Percentiles rank a stretch among this genome's conserved stretches.
phyloP scores from a whole-genome alignment of 768 basidiomycete genomes.

The Lanmaoa rubissima region DNA sequence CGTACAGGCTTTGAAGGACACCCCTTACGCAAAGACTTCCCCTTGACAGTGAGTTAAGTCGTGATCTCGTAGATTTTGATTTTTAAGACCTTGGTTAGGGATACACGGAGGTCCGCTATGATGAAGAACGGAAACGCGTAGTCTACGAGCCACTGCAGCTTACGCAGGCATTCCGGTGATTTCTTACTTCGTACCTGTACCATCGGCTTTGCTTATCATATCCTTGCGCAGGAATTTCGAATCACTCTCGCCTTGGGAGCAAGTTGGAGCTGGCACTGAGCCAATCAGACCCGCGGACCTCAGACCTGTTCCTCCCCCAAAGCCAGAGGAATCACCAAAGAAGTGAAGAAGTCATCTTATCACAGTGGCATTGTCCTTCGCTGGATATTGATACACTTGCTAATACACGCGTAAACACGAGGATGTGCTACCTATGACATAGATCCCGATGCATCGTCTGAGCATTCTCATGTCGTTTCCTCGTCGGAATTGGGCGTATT shows the following conservation, averaged over 20 bases:
- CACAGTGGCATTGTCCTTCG: neutral
- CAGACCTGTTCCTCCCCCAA: slow-evolving; percentile 73
- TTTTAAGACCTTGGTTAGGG: slow-evolving; percentile 51
- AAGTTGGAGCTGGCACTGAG: slow-evolving; percentile 69
- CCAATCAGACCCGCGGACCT: slow-evolving; percentile 64
- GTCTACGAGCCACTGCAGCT: slow-evolving; percentile 97
- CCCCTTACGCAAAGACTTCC: slow-evolving; percentile 97
- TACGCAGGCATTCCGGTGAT: slow-evolving; percentile 95
- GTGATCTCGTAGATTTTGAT: neutral
- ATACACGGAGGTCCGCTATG: slow-evolving; percentile 97
- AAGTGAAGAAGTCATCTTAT: slow-evolving; percentile 46
- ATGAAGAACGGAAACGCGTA: slow-evolving; percentile 95
- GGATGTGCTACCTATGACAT: slow-evolving; percentile 7
- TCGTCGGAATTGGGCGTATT: slow-evolving; percentile 1
- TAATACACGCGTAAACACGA: slow-evolving; percentile 11
- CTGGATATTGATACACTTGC: slow-evolving; percentile 13
- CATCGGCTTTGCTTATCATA: neutral
- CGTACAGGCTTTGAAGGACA: slow-evolving; percentile 89
- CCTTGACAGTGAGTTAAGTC: slow-evolving; percentile 69
- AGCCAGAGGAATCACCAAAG: slow-evolving; percentile 74
- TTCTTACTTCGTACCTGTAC: neutral
- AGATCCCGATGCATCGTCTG: neutral
- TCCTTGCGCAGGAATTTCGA: slow-evolving; percentile 77
- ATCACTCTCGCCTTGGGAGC: slow-evolving; percentile 92
- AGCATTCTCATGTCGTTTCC: slow-evolving; percentile 10